phyloP scores from a whole-genome alignment of 2,329 filamentous ascomycete genomes.

The Venturia nashicola region DNA sequence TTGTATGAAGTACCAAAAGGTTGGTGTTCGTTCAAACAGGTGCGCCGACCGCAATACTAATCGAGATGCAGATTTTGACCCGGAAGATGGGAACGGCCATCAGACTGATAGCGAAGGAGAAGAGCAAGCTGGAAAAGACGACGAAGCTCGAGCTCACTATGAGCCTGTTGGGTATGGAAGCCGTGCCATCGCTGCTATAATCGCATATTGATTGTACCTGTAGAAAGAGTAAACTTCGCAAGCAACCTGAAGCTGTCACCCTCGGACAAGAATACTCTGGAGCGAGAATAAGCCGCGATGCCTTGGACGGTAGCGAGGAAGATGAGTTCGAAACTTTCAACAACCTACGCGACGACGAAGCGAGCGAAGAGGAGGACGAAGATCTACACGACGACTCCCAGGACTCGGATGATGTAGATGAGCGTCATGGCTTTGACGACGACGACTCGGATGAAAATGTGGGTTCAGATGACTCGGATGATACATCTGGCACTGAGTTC shows the following conservation, averaged over 20 bases:
- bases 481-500: constrained; percentile 13
- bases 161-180: constrained; percentile 43
- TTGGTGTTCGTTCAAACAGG: constrained; percentile 10
- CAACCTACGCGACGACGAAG: constrained; percentile 18
- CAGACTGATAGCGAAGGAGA: constrained; percentile 44
- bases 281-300: constrained; percentile 58
- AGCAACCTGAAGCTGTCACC: constrained; percentile 48
- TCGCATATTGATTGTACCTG: constrained; percentile 17
- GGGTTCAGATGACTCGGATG: constrained; percentile 15
- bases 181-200: constrained; percentile 31
- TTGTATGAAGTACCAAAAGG: constrained; percentile 38
- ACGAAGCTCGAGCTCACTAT: constrained; percentile 76
- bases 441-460: constrained; percentile 17
- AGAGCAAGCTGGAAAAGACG: constrained; percentile 31
- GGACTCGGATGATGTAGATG: constrained; percentile 28
- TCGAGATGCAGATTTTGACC: constrained; percentile 58
- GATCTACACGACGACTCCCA: constrained; percentile 23
- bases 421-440: constrained; percentile 21
- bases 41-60: background rate
- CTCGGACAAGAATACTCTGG: constrained; percentile 76
- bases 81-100: constrained; percentile 53
- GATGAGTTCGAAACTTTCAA: constrained; percentile 33
- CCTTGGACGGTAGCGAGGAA: constrained; percentile 41
- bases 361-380: constrained; percentile 19
- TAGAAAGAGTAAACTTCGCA: constrained; percentile 69